phyloP scores from a whole-genome alignment of 768 basidiomycete genomes.

The Leccinellum rugosiceps region DNA sequence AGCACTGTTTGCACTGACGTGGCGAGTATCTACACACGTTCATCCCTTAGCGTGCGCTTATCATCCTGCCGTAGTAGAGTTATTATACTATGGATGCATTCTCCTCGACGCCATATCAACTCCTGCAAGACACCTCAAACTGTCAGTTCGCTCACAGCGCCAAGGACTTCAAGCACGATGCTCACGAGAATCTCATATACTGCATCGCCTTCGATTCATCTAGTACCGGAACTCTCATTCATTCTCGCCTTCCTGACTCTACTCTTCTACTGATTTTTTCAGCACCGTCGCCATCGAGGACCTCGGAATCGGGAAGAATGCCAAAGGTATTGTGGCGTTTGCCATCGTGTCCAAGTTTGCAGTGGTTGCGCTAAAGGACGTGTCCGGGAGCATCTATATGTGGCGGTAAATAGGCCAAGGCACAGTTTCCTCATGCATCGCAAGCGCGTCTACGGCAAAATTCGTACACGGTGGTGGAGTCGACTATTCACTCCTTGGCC shows the following conservation, averaged over 20 bases:
- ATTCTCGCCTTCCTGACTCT: conserved; percentile 65
- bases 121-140: conserved; percentile 67
- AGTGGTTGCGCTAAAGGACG: conserved; percentile 83
- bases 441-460: conserved; percentile 80
- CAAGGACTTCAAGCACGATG: conserved; percentile 75
- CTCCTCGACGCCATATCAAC: conserved; percentile 48
- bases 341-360: conserved; percentile 93
- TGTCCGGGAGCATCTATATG: conserved; percentile 69
- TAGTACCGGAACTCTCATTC: conserved; percentile 40
- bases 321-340: conserved; percentile 87
- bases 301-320: conserved; percentile 80
- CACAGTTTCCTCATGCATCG: conserved; percentile 89
- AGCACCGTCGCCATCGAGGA: conserved; percentile 61
- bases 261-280: conserved; percentile 86
- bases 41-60: conserved; percentile 2
- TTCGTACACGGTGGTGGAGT: conserved; percentile 95
- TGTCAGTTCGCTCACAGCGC: conserved; percentile 92
- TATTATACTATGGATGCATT: conserved; percentile 89
- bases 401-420: conserved; percentile 84
- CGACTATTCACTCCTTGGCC: conserved; percentile 87
- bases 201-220: conserved; percentile 83
- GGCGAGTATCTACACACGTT: conserved; percentile 35
- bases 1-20: conserved; percentile 65
- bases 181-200: conserved; percentile 73
- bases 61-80: conserved; percentile 47